Conservation (phyloP, 140 eudicot species). For the Cichorium intybus region DNA sequence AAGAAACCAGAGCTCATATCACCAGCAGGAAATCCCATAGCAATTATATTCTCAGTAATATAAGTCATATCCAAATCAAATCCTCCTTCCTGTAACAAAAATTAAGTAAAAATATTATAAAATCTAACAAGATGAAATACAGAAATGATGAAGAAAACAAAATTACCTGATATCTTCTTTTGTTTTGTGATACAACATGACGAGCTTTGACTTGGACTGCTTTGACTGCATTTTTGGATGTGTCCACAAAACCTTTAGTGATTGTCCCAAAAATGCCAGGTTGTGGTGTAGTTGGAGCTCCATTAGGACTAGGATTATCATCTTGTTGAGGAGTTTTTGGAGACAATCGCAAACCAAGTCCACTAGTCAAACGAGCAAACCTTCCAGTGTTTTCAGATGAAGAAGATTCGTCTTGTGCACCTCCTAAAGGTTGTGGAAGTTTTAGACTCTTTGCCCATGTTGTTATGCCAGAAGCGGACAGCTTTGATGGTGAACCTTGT, state of each 20-base stretch:
- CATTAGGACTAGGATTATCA: constrained; percentile 42
- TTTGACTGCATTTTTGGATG: constrained; percentile 91
- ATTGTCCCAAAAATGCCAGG: constrained; percentile 76
- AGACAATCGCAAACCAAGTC: constrained; percentile 65
- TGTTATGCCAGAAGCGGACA: constrained; percentile 69
- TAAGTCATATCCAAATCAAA: constrained; percentile 98
- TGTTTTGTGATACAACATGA: constrained; percentile 94
- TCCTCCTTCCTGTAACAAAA: constrained; percentile 72
- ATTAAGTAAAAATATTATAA: not conserved
- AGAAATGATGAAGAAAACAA: not conserved
- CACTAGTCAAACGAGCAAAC: constrained; percentile 76
- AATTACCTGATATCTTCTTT: constrained; percentile 90
- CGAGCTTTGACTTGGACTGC: constrained; percentile 96
- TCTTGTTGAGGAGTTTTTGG: constrained; percentile 62
- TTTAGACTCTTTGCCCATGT: constrained; percentile 81
- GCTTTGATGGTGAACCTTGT: constrained; percentile 42
- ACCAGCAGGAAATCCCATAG: constrained; percentile 99
- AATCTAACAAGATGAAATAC: not conserved
- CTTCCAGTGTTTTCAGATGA: constrained; percentile 52
- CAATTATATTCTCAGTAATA: constrained; percentile 93
- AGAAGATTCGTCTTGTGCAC: constrained; percentile 54
- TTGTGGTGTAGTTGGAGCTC: constrained; percentile 50
- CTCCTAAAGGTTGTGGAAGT: constrained; percentile 59
- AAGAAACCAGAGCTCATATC: constrained; percentile 96
- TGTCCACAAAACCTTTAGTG: constrained; percentile 89